Conservation (phyloP, 192 early-diverging fungal species). For the Kappamyces sp. region DNA sequence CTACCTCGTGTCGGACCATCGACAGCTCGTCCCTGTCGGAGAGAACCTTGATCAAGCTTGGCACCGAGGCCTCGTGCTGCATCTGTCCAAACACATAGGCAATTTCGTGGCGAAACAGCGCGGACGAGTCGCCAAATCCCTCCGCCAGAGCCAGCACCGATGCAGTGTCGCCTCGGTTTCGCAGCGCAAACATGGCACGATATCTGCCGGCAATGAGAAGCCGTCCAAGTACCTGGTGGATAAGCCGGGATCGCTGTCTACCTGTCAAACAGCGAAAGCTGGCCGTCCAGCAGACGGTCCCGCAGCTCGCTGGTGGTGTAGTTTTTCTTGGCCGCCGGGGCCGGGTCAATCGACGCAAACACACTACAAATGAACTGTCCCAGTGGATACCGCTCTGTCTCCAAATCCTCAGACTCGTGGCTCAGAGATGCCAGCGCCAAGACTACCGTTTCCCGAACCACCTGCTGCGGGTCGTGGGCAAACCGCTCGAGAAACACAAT, state of each 20-base stretch:
- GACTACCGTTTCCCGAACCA: conserved; percentile 84
- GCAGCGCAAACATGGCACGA: conserved; percentile 82
- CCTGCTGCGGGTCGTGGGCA: conserved; percentile 53
- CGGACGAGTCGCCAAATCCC: conserved; percentile 71
- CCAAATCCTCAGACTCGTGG: conserved; percentile 64
- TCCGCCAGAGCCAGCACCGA: conserved; percentile 77
- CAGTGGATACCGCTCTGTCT: conserved; percentile 9
- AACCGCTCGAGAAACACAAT: conserved; percentile 70
- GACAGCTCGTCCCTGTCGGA: conserved; percentile 66
- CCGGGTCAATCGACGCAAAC: conserved; percentile 88
- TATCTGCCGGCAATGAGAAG: conserved; percentile 38
- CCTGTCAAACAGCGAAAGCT: conserved; percentile 76
- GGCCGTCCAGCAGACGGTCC: conserved; percentile 57
- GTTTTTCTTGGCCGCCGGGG: conserved; percentile 63
- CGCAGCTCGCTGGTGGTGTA: conserved; percentile 63
- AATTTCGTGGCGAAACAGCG: conserved; percentile 89
- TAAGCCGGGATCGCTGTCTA: conserved; percentile 87
- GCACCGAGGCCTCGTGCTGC: conserved; percentile 85
- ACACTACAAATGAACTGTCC: conserved; percentile 1
- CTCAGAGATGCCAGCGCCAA: conserved; percentile 66
- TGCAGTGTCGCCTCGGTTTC: conserved; percentile 77
- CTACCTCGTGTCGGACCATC: conserved; percentile 90
- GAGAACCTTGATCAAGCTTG: conserved; percentile 72
- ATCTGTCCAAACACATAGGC: conserved; percentile 96
- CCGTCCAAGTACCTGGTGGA: conserved; percentile 30